Conservation (phyloP, 2,329 filamentous ascomycete genomes). For the Orbilia quercus region DNA sequence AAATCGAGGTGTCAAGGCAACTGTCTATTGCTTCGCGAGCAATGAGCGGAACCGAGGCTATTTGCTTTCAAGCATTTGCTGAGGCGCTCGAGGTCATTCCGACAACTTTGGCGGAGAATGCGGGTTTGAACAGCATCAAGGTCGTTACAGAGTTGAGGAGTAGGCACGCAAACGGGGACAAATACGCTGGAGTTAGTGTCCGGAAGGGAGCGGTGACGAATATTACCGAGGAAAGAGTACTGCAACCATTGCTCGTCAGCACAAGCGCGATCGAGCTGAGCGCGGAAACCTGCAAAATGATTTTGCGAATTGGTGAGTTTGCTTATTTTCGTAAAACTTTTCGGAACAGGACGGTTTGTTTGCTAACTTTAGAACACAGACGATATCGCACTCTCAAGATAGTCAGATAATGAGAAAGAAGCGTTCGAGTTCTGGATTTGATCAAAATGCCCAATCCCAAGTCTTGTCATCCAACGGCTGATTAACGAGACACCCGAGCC, state of each 20-base stretch:
- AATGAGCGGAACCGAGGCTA: constrained; percentile 89
- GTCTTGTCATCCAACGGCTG: too few relatives aligned
- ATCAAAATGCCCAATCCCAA: too few relatives aligned
- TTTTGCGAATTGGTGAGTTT: constrained; percentile 69
- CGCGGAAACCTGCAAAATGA: constrained; percentile 98
- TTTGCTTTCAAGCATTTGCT: constrained; percentile 99
- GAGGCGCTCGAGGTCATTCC: constrained; percentile 97
- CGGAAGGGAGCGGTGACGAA: constrained; percentile 95
- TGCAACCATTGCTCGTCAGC: constrained; percentile 95
- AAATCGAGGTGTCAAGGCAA: constrained; percentile 93
- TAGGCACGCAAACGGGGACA: constrained; percentile 92
- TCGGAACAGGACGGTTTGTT: neutral
- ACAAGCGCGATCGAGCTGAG: constrained; percentile 97
- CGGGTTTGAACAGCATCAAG: constrained; percentile 97
- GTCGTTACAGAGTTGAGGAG: constrained; percentile 96
- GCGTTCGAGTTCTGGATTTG: neutral
- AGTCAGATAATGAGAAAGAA: constrained; percentile 11
- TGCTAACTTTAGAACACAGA: constrained; percentile 34
- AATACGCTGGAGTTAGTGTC: constrained; percentile 97
- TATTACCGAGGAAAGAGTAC: constrained; percentile 94
- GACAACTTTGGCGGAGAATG: constrained; percentile 96
- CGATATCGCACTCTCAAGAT: constrained; percentile 54
- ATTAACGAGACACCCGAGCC: constrained; percentile 9
- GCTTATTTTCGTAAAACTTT: neutral
- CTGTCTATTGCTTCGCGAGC: constrained; percentile 83